Conservation (phyloP, 495 filamentous ascomycete genomes). For the Aspergillus haitiensis region DNA sequence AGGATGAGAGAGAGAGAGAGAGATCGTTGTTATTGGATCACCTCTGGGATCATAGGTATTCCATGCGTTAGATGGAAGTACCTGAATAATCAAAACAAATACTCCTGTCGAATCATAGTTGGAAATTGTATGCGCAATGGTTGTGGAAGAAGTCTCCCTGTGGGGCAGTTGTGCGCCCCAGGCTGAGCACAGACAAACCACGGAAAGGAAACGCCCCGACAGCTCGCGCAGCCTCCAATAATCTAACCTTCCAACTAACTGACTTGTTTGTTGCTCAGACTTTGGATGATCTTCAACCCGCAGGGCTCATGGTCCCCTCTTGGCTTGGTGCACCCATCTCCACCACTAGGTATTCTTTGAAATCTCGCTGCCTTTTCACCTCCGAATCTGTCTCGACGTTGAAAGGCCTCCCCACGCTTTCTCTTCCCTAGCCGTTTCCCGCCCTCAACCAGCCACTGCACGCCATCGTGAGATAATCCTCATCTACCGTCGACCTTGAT, state of each 20-base stretch:
- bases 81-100: not conserved
- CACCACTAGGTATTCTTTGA: not conserved
- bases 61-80: not conserved
- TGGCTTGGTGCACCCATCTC: constrained; percentile 8
- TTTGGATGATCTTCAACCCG: constrained; percentile 13
- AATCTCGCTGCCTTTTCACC: constrained; percentile 1
- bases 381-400: not conserved
- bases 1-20: too few relatives aligned
- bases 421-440: not conserved
- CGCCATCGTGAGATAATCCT: constrained; percentile 6
- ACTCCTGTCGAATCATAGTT: not conserved
- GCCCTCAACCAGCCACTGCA: constrained; percentile 3
- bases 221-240: constrained; percentile 4
- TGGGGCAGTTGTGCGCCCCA: constrained; percentile 3
- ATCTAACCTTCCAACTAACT: not conserved
- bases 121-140: not conserved
- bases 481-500: not conserved
- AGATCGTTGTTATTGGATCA: too few relatives aligned
- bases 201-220: constrained; percentile 6
- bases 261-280: not conserved
- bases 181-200: constrained; percentile 12
- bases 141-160: constrained; percentile 2
- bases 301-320: constrained; percentile 9
- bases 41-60: too few relatives aligned
- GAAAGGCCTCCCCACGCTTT: not conserved